Base-by-base conservation (phyloP, 164 flowering plant genomes). In the Pachysandra terminalis region DNA sequence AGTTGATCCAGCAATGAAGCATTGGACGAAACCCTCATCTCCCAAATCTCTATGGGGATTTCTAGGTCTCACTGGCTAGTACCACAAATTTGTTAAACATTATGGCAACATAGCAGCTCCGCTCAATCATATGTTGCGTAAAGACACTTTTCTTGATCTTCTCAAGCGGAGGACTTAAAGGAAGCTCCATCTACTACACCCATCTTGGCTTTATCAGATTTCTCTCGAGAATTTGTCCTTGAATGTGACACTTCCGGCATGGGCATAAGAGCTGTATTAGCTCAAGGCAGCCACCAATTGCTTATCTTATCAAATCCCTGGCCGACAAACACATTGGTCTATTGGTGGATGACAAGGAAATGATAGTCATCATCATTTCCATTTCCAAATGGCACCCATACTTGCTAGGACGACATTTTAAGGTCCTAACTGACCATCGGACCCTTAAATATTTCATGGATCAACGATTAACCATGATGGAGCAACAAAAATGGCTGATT, bases 281-380 rank as follows among this genome's bases (percentile, higher is more conserved):
- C 1, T 41, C 71, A 68, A 23, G 19, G 40, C 1, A 26, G 25
- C 4, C 49, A 62, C 65, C 65, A 13, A 1, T 62, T 1, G 65
- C 65, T 5, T 62, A 1, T 17, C n/a, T 9, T 17, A 62, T 49
- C n/a, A 35, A 40, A 19, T 13, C 24, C 19, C 19, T 62, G 51
- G 6, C 17, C 5, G 14, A 25, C 14, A 26, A 48, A 40, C 2
- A 37, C 12, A 3, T 9, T 9, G 6, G 12, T 8, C 22, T 37
- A 5, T 62, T 52, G 8, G 22, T 17, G 35, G 59, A 68, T 68
- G 71, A 68, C 19, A 68, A 61, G 32, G 71, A 40, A 10, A 40
- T 40, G 45, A 5, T 40, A 40, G 45, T 5, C 5, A 40, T 53
- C 5, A 19, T 53, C 56, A 5, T 53, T 8, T 3, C 56, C 19